Evolutionary conservation across 2,329 filamentous ascomycete genomes (phyloP), one percentile per base, ranked within the genome.

Genomic region (Fusarium tuaranense): DNA sequence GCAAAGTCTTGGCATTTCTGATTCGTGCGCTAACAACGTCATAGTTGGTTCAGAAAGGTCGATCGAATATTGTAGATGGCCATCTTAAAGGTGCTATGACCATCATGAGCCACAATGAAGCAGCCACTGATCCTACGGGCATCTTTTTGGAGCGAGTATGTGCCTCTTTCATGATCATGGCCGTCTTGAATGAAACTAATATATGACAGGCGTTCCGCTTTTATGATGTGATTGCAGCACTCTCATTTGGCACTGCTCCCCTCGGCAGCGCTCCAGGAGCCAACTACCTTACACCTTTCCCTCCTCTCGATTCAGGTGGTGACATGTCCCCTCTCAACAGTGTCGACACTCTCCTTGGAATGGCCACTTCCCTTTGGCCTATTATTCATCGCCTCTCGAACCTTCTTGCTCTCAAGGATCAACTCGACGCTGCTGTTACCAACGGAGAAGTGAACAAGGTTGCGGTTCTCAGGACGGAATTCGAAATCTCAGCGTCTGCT

Each of bases 211-310:
- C 90, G 2, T 92, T 92, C 74, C 87, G 88, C 7, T 92, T 92
- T 75, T 92, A 92, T 81, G 90, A 92, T 78, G 90, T 92, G 25
- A 92, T 92, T 66, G 87, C 90, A 7, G 90, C 90, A 2, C 82
- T 92, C 34, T 92, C 90, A 0, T 86, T 91, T 61, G 89, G 89
- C 65, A 90, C 88, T 14, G 84, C 88, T 6, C 89, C 90, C 2
- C 83, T 91, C 14, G 88, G 88, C 2, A 85, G 83, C 14, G 84
- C 87, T 4, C 86, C 88, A 3, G 85, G 86, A 14, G 83, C 85
- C 7, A 85, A 85, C 18, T 84, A 86, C 27, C 82, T 88, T 3
- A 79, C 86, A 4, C 86, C 87, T 1, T 83, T 88, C 44, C 84
- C 87, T 18, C 84, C 86, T 3, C 78, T 86, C n/a, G 83, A 87